Conservation (phyloP, 768 basidiomycete species). For the Xerocomellus chrysenteron region DNA sequence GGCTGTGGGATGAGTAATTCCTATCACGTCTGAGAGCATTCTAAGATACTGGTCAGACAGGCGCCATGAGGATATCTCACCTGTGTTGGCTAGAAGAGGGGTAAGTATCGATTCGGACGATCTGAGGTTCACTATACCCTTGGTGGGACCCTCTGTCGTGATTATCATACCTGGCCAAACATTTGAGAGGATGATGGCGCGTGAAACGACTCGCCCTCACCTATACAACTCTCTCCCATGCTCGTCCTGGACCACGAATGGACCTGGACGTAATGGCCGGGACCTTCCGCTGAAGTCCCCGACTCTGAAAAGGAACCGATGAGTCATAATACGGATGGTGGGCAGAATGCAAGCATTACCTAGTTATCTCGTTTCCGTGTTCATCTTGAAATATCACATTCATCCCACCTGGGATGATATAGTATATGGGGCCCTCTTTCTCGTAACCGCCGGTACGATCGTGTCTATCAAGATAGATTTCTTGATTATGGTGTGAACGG, state of each 20-base stretch:
- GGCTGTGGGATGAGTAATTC: conserved; percentile 21
- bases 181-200: background rate
- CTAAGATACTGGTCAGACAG: conserved; percentile 7
- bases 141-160: conserved; percentile 21
- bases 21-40: conserved; percentile 21
- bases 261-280: conserved; percentile 33
- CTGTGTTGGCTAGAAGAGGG: conserved; percentile 14
- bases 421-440: conserved; percentile 42
- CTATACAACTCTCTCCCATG: conserved; percentile 57
- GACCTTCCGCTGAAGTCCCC: conserved; percentile 46
- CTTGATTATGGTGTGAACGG: conserved; percentile 26
- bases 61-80: conserved; percentile 13
- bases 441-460: conserved; percentile 16
- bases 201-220: conserved; percentile 30
- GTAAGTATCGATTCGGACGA: conserved; percentile 25
- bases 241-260: conserved; percentile 60
- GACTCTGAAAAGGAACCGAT: conserved; percentile 37
- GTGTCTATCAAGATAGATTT: conserved; percentile 25
- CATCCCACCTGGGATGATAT: conserved; percentile 64
- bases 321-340: background rate
- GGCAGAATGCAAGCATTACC: conserved; percentile 36
- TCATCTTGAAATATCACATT: conserved; percentile 70
- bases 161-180: conserved; percentile 26
- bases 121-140: conserved; percentile 27
- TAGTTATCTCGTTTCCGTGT: conserved; percentile 59